Base-by-base conservation (phyloP, 2,329 filamentous ascomycete species). In the Trichoderma breve region DNA sequence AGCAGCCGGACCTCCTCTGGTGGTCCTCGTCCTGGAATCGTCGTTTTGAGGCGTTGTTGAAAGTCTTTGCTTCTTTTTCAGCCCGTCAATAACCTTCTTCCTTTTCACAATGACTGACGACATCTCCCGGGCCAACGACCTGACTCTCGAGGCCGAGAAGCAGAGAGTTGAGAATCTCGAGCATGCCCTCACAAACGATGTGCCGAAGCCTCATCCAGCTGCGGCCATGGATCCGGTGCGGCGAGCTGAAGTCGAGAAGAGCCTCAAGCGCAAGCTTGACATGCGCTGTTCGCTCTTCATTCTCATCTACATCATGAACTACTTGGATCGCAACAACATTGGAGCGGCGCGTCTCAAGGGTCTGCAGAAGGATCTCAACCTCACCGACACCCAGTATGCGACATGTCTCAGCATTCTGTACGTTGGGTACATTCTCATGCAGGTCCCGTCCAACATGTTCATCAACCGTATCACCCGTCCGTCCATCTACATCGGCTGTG, bases 221-320 rank as follows among this genome's bases (percentile, higher is more conserved):
- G 63, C 72, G 8, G 24, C 60, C 58, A 77, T 80, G 71, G 82
- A 83, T 71, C 81, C 84, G 0, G 86, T 86, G 53, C 85, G 88
- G 72, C 87, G 90, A 14, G 77, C 78, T 0, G 77, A 78, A 15
- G 86, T 91, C n/a, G 92, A 94, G 80, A 88, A 86, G 79, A 86
- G 84, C 43, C 82, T 95, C 76, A 86, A 89, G 79, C 87, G 89
- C 75, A 94, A 93, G 82, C 89, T 94, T 70, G 92, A 94, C 78
- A 76, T 86, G 24, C 86, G 91, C 73, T 94, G 79, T 83, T 90
- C 79, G 83, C 87, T 92, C 75, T 87, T 94, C 71, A 88, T 94
- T 62, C 79, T 93, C 74, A 92, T 94, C 83, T 94, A 93, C 77
- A 92, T 94, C 78, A 85, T 83, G 80, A 93, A 94, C 81, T 94